Percentiles rank a stretch among this genome's conserved stretches.
Conservation (phyloP, 306 rosid genomes). For the cucumber (Cucumis sativus) region DNA sequence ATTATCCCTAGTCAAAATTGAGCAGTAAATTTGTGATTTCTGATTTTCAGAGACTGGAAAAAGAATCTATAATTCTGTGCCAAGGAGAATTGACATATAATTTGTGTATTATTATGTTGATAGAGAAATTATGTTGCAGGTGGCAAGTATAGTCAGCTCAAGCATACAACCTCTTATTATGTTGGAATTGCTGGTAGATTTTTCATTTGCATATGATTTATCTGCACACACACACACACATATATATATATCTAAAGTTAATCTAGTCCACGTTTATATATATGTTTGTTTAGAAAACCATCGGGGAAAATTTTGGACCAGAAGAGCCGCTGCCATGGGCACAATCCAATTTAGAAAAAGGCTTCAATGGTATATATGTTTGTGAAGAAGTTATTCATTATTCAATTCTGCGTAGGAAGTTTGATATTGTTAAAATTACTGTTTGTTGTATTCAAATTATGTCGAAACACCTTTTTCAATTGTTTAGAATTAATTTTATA, state of each 20-base stretch:
- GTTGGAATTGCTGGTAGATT: slow-evolving; percentile 27
- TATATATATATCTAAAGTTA: background rate
- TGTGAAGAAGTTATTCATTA: background rate
- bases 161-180: slow-evolving; percentile 32
- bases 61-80: background rate
- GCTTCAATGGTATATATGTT: slow-evolving; percentile 22
- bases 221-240: background rate
- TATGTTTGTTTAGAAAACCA: slow-evolving; percentile 13
- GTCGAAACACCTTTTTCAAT: too few relatives aligned
- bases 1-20: background rate
- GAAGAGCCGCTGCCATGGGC: slow-evolving; percentile 19
- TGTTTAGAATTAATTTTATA: too few relatives aligned
- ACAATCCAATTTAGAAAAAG: slow-evolving; percentile 21
- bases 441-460: too few relatives aligned
- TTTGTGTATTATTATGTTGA: background rate
- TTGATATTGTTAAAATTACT: too few relatives aligned
- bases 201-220: slow-evolving; percentile 3
- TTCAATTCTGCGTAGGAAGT: background rate
- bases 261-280: background rate
- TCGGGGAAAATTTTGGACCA: slow-evolving; percentile 23
- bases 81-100: background rate
- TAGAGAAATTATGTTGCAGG: slow-evolving; percentile 19
- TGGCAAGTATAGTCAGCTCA: slow-evolving; percentile 23
- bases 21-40: background rate
- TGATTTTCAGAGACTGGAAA: background rate